Evolutionary conservation across 2,329 filamentous ascomycete genomes (phyloP).

Genomic region (Exophiala xenobiotica): DNA sequence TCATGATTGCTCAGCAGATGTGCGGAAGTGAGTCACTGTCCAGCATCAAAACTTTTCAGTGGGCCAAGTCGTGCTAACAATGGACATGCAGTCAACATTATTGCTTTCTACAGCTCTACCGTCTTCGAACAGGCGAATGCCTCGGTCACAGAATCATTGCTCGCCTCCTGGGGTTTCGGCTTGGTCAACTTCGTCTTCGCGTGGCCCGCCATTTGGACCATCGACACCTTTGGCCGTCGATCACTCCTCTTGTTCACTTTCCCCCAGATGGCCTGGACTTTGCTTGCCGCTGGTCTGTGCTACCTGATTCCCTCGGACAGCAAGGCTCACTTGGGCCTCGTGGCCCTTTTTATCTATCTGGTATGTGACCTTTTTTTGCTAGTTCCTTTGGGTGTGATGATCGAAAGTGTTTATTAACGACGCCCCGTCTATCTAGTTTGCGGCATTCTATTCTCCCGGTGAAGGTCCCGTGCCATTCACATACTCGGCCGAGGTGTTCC

Average conservation of each 20-base stretch:
- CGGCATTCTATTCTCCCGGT: constrained; percentile 52
- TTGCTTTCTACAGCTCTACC: constrained; percentile 53
- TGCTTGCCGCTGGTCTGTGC: constrained; percentile 51
- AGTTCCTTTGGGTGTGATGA: too few species aligned
- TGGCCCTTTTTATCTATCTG: constrained; percentile 59
- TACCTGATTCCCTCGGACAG: constrained; percentile 49
- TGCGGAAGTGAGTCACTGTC: constrained; percentile 34
- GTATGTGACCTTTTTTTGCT: not conserved
- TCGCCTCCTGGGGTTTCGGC: constrained; percentile 60
- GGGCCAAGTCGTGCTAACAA: constrained; percentile 36
- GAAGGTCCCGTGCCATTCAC: constrained; percentile 52
- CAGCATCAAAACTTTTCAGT: too few species aligned
- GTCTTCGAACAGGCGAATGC: constrained; percentile 51
- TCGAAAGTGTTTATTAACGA: too few species aligned
- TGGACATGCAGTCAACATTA: constrained; percentile 34
- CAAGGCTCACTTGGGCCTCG: constrained; percentile 47
- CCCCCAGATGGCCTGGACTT: constrained; percentile 51
- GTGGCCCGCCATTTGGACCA: constrained; percentile 58
- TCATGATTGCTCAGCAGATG: constrained; percentile 38
- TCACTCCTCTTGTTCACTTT: constrained; percentile 52
- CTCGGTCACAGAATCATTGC: constrained; percentile 43
- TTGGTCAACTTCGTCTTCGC: constrained; percentile 60
- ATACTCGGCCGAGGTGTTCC: constrained; percentile 51
- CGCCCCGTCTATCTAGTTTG: constrained; percentile 46
- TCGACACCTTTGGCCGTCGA: constrained; percentile 58